Evolutionary conservation across 1,139 yeast genomes (phyloP), one percentile per base, ranked within the genome.

Genomic region (Kodamaea ohmeri): DNA sequence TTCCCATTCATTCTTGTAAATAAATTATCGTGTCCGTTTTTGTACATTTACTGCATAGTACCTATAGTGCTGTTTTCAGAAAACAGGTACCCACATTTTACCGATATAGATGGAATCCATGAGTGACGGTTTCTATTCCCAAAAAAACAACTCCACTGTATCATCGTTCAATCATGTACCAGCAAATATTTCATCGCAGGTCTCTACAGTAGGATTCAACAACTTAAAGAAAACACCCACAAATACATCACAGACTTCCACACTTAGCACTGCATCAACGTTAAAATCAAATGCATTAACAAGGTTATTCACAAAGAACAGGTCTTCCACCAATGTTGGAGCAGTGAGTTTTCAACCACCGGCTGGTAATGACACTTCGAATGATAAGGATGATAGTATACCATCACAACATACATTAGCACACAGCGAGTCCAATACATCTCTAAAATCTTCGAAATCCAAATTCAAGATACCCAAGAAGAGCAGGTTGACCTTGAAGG

Each of bases 181-280:
- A 17, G 36, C 47, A 4, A 43, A 39, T 28, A 41, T 26, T 11
- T 41, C 45, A 32, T 55, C 66, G 14, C 67, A 60, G 35, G 56
- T 67, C 3, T 63, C 71, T 2, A 61, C 65, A 37, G 73, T 69
- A 8, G 75, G 71, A 4, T 69, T 69, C 47, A 67, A 57, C 38
- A 68, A 56, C 35, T 46, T 69, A 24, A 67, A 64, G 45, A 68
- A 67, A 42, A 50, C 54, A 22, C 50, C 52, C 25, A 67, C 73
- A 6, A 62, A 64, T 39, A 46, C 59, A 6, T 67, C 73, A 1
- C 53, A 46, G 38, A 36, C 52, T 2, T 61, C 69, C 3, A 50
- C 52, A 12, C 20, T 48, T 2, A 58, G 60, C 30, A 46, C 58
- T 2, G 19, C 30, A 2, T 52, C 62, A 13, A 55, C 60, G 1